Conservation (phyloP, 2,329 filamentous ascomycete species). For the Blumeriella jaapii region DNA sequence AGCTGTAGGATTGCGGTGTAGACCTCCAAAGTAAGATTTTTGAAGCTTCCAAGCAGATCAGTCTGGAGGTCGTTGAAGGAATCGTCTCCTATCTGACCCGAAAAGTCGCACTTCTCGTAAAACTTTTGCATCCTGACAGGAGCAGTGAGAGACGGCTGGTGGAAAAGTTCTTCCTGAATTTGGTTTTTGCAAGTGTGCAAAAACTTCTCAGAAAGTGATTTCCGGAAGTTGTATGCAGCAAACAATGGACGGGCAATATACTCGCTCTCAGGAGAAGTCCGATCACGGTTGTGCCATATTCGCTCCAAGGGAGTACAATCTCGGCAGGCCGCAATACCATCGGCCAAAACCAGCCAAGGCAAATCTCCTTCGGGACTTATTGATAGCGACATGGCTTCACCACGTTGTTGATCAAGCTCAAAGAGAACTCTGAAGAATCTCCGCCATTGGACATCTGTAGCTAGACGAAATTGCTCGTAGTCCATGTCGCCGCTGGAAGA, state of each 20-base stretch:
- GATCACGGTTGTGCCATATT: constrained; percentile 54
- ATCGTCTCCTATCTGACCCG: constrained; percentile 70
- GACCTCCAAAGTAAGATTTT: constrained; percentile 41
- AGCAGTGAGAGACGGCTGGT: constrained; percentile 58
- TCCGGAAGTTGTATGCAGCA: constrained; percentile 58
- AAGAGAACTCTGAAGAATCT: constrained; percentile 77
- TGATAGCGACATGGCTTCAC: constrained; percentile 68
- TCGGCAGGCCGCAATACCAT: constrained; percentile 67
- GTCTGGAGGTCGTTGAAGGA: constrained; percentile 60
- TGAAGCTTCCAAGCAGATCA: constrained; percentile 55
- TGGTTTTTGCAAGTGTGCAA: constrained; percentile 55
- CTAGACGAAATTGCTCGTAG: constrained; percentile 60
- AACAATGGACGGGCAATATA: constrained; percentile 52
- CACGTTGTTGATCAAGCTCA: constrained; percentile 76
- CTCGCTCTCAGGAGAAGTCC: constrained; percentile 38
- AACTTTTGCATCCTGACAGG: constrained; percentile 67
- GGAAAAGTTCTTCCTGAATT: constrained; percentile 61
- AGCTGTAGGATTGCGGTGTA: constrained; percentile 42
- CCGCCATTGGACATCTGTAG: constrained; percentile 77
- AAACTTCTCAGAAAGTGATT: constrained; percentile 58
- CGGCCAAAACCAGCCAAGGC: constrained; percentile 76
- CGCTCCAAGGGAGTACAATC: constrained; percentile 70
- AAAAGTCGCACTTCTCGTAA: constrained; percentile 68
- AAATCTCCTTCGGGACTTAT: constrained; percentile 60
- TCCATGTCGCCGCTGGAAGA: constrained; percentile 55